Base-by-base conservation (phyloP, 805 yeast species). In the Yarrowia yakushimensis region DNA sequence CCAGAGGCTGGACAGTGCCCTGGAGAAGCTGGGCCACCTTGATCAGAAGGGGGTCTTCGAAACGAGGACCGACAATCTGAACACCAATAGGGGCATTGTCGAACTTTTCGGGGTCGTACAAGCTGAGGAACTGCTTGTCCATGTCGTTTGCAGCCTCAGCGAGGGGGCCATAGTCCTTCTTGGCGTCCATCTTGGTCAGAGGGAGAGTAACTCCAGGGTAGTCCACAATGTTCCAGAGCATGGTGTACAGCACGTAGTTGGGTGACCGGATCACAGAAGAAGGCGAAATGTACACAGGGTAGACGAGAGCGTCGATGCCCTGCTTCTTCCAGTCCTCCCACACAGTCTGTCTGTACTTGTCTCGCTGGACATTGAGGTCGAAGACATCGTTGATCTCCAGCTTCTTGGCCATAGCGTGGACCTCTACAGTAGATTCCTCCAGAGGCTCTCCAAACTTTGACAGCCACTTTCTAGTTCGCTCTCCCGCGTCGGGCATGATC, bases 31-130 rank as follows among this genome's bases (percentile, higher is more conserved):
- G 39, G 4, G 55, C 55, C 5, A 48, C 39, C 39, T 33, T 31
- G 17, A 48, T 10, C 15, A 33, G 11, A n/a, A 48, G 10, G n/a
- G 55, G 39, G 28, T 48, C 55, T 15, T 48, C 55, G 20, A 48
- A 80, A 62, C 84, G 75, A 60, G 80, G 76, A 22, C 85, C 80
- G 17, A 83, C 78, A 25, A 85, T 65, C 69, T 85, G 90, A 8
- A 84, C 66, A 1, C 80, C 76, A 7, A 85, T 82, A 0, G 88
- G 86, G 67, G 82, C 82, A 4, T 82, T 82, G 63, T 78, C 75
- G 61, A 72, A 74, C 55, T 76, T 72, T 57, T 78, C 80, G 10
- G 83, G 78, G 63, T 80, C 76, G 72, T 82, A 83, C 41, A 76
- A 48, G 36, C 57, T 65, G 64, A 62, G 54, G 15, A 46, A 28